A percentile compares a stretch with the other conserved stretches of the same genome.
Conservation (phyloP, 192 early-diverging fungal genomes). For the Geranomyces michiganensis region DNA sequence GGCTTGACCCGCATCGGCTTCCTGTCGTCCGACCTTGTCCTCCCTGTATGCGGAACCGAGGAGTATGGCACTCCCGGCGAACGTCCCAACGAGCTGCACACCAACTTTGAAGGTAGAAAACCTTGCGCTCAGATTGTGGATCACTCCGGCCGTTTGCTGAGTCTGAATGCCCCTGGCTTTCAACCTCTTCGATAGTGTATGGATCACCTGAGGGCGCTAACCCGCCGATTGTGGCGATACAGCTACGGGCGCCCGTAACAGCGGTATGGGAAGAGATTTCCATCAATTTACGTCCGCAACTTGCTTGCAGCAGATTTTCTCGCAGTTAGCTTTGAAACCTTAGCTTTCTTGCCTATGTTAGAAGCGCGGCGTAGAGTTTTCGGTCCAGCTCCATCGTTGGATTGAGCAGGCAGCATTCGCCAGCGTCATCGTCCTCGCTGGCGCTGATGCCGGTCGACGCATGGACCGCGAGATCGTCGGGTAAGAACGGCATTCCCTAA, state of each 20-base stretch:
- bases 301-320: neutral
- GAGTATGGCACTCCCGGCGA: neutral
- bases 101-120: slow-evolving; percentile 29
- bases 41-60: slow-evolving; percentile 27
- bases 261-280: neutral
- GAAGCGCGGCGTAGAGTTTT: slow-evolving; percentile 22
- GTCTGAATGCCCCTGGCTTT: too few species aligned
- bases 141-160: too few species aligned
- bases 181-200: slow-evolving; percentile 10
- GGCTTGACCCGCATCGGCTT: slow-evolving; percentile 15
- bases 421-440: slow-evolving; percentile 18
- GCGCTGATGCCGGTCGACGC: slow-evolving; percentile 22
- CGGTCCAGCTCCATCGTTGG: slow-evolving; percentile 10
- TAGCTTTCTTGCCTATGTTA: neutral
- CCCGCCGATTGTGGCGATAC: slow-evolving; percentile 1
- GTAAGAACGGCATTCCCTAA: slow-evolving; percentile 3
- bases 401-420: neutral
- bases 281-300: too few species aligned
- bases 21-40: slow-evolving; percentile 1
- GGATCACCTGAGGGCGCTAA: neutral
- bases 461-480: slow-evolving; percentile 13
- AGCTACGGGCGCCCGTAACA: slow-evolving; percentile 22
- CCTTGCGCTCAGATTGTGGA: too few species aligned
- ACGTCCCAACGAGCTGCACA: slow-evolving; percentile 1
- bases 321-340: too few species aligned